Evolutionary conservation across 1,139 yeast genomes (phyloP).

Genomic region (Debaryomyces robertsiae): DNA sequence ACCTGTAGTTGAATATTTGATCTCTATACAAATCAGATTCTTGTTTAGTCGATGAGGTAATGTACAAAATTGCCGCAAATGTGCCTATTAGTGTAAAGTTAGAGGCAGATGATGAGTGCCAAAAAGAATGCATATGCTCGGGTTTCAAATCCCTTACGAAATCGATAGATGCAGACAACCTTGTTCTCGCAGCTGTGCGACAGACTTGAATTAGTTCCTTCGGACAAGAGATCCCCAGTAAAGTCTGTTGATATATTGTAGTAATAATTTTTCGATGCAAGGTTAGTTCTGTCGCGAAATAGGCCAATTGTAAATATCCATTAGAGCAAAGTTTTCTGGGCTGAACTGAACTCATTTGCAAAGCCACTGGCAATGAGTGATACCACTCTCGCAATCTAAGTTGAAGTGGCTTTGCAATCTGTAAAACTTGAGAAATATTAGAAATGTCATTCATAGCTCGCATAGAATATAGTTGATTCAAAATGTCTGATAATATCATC

Average conservation of each 20-base stretch:
- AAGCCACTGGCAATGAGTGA: slow-evolving; percentile 68
- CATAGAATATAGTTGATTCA: slow-evolving; percentile 71
- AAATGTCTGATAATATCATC: slow-evolving; percentile 69
- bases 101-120: slow-evolving; percentile 82
- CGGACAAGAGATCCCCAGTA: slow-evolving; percentile 46
- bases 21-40: slow-evolving; percentile 67
- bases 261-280: slow-evolving; percentile 79
- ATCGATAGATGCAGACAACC: slow-evolving; percentile 79
- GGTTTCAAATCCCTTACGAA: slow-evolving; percentile 74
- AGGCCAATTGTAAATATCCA: slow-evolving; percentile 80
- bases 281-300: slow-evolving; percentile 85
- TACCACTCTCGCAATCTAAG: slow-evolving; percentile 80
- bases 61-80: slow-evolving; percentile 76
- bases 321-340: slow-evolving; percentile 65
- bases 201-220: slow-evolving; percentile 67
- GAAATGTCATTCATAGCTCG: slow-evolving; percentile 58
- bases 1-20: slow-evolving; percentile 71
- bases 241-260: slow-evolving; percentile 48
- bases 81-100: slow-evolving; percentile 82
- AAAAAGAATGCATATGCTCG: slow-evolving; percentile 82
- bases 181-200: slow-evolving; percentile 79
- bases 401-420: slow-evolving; percentile 83
- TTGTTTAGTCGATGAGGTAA: slow-evolving; percentile 58
- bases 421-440: slow-evolving; percentile 66
- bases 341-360: slow-evolving; percentile 65